Percentiles rank a stretch among this genome's conserved stretches.
Conservation (phyloP, 495 filamentous ascomycete genomes). For the Delitschia confertaspora region DNA sequence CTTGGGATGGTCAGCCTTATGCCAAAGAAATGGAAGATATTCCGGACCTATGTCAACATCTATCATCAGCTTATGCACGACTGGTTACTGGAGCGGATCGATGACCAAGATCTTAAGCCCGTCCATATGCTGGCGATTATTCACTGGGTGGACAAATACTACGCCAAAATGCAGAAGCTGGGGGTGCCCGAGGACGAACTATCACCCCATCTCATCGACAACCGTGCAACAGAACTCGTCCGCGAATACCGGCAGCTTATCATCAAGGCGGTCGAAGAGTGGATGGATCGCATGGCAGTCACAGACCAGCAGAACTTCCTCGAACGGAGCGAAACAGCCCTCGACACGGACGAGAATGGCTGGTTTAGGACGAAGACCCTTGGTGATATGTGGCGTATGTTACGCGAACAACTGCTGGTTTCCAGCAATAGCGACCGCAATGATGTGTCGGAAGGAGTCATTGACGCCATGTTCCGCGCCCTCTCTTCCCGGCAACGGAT, state of each 20-base stretch:
- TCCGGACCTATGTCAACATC: conserved; percentile 76
- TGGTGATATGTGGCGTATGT: conserved; percentile 94
- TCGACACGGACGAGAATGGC: conserved; percentile 78
- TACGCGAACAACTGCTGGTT: conserved; percentile 78
- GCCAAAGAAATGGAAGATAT: conserved; percentile 97
- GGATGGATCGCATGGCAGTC: conserved; percentile 84
- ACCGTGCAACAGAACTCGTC: conserved; percentile 77
- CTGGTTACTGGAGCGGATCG: conserved; percentile 69
- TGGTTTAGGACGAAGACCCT: conserved; percentile 83
- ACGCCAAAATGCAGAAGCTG: conserved; percentile 86
- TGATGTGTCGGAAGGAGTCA: conserved; percentile 85
- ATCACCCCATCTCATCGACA: conserved; percentile 74
- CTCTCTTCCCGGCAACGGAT: conserved; percentile 68
- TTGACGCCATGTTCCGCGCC: conserved; percentile 86
- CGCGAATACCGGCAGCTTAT: conserved; percentile 91
- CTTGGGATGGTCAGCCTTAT: conserved; percentile 80
- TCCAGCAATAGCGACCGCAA: conserved; percentile 69
- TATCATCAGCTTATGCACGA: conserved; percentile 95
- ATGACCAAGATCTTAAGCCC: conserved; percentile 68
- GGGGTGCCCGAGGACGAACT: conserved; percentile 58
- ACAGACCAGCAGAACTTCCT: conserved; percentile 72
- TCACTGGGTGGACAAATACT: conserved; percentile 92
- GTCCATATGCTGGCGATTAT: conserved; percentile 81
- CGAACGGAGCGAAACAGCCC: conserved; percentile 62
- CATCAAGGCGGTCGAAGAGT: conserved; percentile 89